Conservation (phyloP, 2,329 filamentous ascomycete species). For the Seiridium cupressi region DNA sequence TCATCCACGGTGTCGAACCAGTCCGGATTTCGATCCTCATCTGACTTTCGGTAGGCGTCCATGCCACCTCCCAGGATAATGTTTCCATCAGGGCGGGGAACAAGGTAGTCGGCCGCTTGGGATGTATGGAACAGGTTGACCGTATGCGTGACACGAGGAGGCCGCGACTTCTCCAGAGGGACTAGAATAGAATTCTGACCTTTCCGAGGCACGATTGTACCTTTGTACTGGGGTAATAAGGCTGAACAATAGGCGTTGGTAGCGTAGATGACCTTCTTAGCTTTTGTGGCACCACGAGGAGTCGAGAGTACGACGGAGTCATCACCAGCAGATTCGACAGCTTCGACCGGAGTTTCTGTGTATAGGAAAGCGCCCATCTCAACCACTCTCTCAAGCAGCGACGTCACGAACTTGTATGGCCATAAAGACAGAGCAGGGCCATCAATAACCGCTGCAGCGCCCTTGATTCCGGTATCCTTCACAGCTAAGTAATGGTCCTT, state of each 20-base stretch:
- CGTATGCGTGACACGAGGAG: not conserved
- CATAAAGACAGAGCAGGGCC: not conserved
- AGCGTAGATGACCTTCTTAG: conserved; percentile 2
- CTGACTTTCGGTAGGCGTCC: not conserved
- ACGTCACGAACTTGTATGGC: conserved; percentile 9
- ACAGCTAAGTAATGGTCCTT: not conserved
- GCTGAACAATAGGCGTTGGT: conserved; percentile 1
- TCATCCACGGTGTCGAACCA: conserved; percentile 7
- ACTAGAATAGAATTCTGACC: not conserved
- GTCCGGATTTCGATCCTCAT: not conserved
- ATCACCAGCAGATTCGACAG: not conserved
- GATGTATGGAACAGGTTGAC: not conserved
- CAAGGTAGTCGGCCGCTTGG: not conserved
- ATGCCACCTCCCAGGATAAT: conserved; percentile 1
- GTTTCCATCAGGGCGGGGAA: not conserved
- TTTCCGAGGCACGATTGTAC: not conserved
- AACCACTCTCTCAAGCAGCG: conserved; percentile 1
- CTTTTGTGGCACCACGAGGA: not conserved
- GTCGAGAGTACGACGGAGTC: not conserved
- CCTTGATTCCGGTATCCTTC: conserved; percentile 7
- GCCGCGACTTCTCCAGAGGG: not conserved
- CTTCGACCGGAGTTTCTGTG: conserved; percentile 3
- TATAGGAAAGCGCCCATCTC: conserved; percentile 8
- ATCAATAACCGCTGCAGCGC: not conserved
- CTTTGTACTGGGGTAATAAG: not conserved